Evolutionary conservation across 371 early-diverging fungal species (phyloP), one percentile per base, ranked within the genome.

Genomic region (Actinomortierella wolfii): DNA sequence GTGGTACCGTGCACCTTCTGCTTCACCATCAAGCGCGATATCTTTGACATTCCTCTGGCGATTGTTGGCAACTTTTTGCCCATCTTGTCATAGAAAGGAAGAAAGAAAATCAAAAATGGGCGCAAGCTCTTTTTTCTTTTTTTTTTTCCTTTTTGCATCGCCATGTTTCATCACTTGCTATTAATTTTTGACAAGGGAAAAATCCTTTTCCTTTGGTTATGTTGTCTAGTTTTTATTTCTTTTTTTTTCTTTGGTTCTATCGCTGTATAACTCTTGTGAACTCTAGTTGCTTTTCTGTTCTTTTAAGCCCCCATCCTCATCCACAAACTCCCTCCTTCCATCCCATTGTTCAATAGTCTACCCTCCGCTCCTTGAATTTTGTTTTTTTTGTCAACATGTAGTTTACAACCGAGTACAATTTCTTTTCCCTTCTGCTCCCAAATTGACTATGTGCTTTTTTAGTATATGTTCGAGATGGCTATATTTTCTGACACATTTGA

Each of bases 11-110:
- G 95, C 71, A 86, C 94, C 4, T 92, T 94, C 61, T 94, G 94
- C 59, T 94, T 95, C 75, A 95, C 94, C 20, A 92, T 96, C 78
- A 93, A 93, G 68, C 76, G 93, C 39, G 95, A 95, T 76, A 90
- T 94, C 39, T 94, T 96, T 81, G 94, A 94, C 75, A 82, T 94
- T 28, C 96, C 96, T 7, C 79, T 94, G 61, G 92, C 89, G 23
- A 88, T 93, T 61, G 82, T 93, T n/a, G 93, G 93, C 53, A 91
- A 92, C 64, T 71, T 71, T 52, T 56, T 71, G 59, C 73, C 71
- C 1, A 71, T 71, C 50, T 55, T 71, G 26, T 60, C 71, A 0
- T 71, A 46, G 64, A 41, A 43, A 15, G 25, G 4, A 18, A 9
- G 51, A 28, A 51, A 20, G 13, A 23, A n/a, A n/a, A n/a, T n/a